Percentiles rank a stretch among this genome's conserved stretches.
Conservation (phyloP, 2,329 filamentous ascomycete genomes). For the Colletotrichum magnum region DNA sequence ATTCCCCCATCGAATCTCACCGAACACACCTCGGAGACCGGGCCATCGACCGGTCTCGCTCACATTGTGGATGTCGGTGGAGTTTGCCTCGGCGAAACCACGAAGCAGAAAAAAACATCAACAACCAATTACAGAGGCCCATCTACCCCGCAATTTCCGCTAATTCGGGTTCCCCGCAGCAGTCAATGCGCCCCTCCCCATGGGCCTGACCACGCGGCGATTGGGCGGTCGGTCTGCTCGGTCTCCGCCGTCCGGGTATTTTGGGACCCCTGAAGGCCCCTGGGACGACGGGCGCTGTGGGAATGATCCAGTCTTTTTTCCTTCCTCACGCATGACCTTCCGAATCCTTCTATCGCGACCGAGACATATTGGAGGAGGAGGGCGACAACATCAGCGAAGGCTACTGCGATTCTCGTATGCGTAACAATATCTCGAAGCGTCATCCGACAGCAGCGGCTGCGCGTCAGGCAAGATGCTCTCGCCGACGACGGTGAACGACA, state of each 20-base stretch:
- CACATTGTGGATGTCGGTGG: background rate
- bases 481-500: constrained; percentile 13
- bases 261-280: background rate
- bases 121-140: constrained; percentile 13
- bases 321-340: constrained; percentile 27
- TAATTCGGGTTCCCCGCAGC: constrained; percentile 33
- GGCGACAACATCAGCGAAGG: background rate
- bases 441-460: background rate
- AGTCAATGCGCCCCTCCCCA: constrained; percentile 12
- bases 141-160: constrained; percentile 29
- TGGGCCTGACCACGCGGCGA: background rate
- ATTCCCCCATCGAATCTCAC: background rate
- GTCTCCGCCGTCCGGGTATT: background rate
- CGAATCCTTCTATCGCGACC: constrained; percentile 21
- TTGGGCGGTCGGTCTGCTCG: background rate
- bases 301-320: constrained; percentile 19
- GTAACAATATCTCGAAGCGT: background rate
- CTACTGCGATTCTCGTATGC: background rate
- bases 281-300: background rate
- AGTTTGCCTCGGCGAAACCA: constrained; percentile 3
- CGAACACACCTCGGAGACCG: background rate
- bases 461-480: constrained; percentile 15
- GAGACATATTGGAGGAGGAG: background rate
- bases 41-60: too few relatives aligned
- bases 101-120: background rate